Evolutionary conservation across 2,329 filamentous ascomycete species (phyloP).

Genomic region (Bipolaris oryzae): DNA sequence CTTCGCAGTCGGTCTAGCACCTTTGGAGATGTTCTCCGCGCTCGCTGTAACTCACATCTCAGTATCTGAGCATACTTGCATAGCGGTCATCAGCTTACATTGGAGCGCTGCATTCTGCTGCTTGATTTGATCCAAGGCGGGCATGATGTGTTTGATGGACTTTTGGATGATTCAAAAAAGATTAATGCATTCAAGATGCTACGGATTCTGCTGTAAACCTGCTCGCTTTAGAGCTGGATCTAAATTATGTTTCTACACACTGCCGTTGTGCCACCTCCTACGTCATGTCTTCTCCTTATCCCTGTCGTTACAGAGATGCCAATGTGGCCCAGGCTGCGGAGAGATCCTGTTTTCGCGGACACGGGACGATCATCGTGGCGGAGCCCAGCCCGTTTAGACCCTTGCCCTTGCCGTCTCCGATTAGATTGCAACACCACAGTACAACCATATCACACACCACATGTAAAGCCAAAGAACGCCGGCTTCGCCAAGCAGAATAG

Average conservation of each 20-base stretch:
- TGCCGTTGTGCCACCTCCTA: conserved; percentile 21
- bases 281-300: conserved; percentile 24
- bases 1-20: conserved; percentile 33
- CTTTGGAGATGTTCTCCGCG: conserved; percentile 38
- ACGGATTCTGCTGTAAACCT: neutral
- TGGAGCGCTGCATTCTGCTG: conserved; percentile 51
- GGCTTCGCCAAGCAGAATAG: neutral
- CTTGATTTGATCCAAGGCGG: conserved; percentile 49
- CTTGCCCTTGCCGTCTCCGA: conserved; percentile 3
- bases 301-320: conserved; percentile 20
- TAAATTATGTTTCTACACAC: conserved; percentile 13
- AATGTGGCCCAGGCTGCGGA: conserved; percentile 17
- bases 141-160: conserved; percentile 30
- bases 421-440: neutral
- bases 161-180: neutral
- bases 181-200: neutral
- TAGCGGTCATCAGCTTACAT: conserved; percentile 38
- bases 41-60: conserved; percentile 31
- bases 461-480: neutral
- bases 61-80: neutral
- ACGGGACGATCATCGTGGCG: conserved; percentile 25
- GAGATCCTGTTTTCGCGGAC: conserved; percentile 28
- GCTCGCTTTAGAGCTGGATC: neutral
- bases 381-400: conserved; percentile 7
- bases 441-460: neutral